Conservation (phyloP, 2,329 filamentous ascomycete genomes). For the Fusarium oxysporum region DNA sequence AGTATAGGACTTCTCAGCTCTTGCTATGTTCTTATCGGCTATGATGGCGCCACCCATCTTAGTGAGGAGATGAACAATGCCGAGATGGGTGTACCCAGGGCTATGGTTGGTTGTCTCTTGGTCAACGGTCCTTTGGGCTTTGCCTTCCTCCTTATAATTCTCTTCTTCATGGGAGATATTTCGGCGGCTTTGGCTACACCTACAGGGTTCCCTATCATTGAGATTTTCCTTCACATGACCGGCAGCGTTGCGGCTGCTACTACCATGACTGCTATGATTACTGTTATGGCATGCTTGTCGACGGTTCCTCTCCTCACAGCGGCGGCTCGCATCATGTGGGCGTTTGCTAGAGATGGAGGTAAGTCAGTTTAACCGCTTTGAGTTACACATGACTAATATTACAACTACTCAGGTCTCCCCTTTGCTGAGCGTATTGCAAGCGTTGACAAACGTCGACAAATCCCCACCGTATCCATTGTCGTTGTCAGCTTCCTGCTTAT, state of each 20-base stretch:
- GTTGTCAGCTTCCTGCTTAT: conserved; percentile 16
- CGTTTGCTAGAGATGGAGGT: conserved; percentile 37
- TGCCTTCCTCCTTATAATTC: conserved; percentile 14
- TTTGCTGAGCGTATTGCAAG: conserved; percentile 20
- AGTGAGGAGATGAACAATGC: conserved; percentile 38
- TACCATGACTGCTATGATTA: conserved; percentile 6
- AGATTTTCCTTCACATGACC: conserved; percentile 28
- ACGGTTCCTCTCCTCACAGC: conserved; percentile 30
- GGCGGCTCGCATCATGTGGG: conserved; percentile 35
- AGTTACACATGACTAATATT: background rate
- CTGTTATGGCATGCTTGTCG: conserved; percentile 21
- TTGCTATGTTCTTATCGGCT: conserved; percentile 33
- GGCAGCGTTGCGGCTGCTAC: background rate
- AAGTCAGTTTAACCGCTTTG: rapidly evolving
- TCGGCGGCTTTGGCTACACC: conserved; percentile 3
- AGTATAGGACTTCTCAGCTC: conserved; percentile 36
- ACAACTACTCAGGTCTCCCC: conserved; percentile 15
- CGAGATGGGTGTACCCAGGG: conserved; percentile 12
- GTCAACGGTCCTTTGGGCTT: conserved; percentile 30
- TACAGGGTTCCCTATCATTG: conserved; percentile 34
- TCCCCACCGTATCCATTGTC: conserved; percentile 20
- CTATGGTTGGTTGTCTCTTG: conserved; percentile 28
- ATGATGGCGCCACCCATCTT: conserved; percentile 34
- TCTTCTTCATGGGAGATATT: conserved; percentile 34
- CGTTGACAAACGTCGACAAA: conserved; percentile 19